Conservation (phyloP, 2,329 filamentous ascomycete genomes). For the Ambrosiella xylebori region DNA sequence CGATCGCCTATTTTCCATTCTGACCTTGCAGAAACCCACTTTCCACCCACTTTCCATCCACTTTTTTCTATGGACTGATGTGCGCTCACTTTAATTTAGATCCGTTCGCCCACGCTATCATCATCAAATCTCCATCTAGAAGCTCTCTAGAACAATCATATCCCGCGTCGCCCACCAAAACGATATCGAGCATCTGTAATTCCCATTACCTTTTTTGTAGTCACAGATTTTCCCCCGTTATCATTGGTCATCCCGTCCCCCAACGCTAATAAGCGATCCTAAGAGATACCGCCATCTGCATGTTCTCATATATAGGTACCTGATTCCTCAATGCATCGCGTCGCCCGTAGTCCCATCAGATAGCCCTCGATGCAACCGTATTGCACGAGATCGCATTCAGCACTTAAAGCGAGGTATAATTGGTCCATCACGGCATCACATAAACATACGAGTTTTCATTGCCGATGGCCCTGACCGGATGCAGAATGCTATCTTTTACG, state of each 20-base stretch:
- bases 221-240: neutral
- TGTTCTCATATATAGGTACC: neutral
- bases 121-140: neutral
- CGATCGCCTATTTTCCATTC: no score
- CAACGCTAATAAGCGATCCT: no score
- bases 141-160: neutral
- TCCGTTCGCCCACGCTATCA: neutral
- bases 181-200: neutral
- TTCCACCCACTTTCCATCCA: no score
- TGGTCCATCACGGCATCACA: neutral
- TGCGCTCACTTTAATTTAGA: no score
- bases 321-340: neutral
- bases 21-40: no score
- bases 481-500: neutral
- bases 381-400: no score
- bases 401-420: neutral
- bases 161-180: neutral
- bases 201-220: neutral
- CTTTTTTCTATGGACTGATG: no score
- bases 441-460: no score
- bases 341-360: neutral
- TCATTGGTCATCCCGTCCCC: neutral
- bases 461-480: neutral
- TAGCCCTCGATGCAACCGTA: neutral
- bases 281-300: no score